phyloP scores from a whole-genome alignment of 2,329 filamentous ascomycete genomes.

The Fusarium piperis region DNA sequence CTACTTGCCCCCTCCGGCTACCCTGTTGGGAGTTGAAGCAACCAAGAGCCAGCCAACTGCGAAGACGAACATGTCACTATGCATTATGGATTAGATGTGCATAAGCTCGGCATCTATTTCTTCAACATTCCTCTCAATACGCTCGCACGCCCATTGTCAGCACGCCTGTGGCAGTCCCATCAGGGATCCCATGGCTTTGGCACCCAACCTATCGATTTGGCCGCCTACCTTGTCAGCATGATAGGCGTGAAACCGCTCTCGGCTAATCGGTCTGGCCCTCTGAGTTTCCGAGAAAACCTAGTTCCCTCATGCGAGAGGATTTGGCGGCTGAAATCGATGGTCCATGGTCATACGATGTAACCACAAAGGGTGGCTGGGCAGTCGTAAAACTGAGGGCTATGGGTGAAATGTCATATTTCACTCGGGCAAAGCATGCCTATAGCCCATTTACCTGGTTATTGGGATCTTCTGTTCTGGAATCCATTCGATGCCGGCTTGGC shows the following conservation, averaged over 20 bases:
- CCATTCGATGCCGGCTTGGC: background rate
- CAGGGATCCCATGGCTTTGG: background rate
- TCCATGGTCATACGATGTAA: constrained; percentile 1
- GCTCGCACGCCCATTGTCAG: background rate
- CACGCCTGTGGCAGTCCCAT: background rate
- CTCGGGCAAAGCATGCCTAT: background rate
- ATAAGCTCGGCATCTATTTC: background rate
- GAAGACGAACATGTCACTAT: background rate
- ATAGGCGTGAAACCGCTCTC: background rate
- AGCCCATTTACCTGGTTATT: background rate
- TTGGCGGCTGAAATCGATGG: background rate
- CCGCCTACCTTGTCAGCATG: background rate
- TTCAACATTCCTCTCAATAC: background rate
- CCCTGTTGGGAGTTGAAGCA: background rate
- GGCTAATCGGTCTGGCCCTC: background rate
- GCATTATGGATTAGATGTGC: background rate
- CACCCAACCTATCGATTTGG: background rate
- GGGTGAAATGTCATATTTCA: background rate
- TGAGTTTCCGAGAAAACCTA: background rate
- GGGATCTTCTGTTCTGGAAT: background rate
- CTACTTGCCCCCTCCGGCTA: background rate
- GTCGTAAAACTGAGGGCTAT: background rate
- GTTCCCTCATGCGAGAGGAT: background rate
- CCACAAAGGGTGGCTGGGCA: background rate
- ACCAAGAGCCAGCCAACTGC: background rate